phyloP scores from a whole-genome alignment of 1,284 basidiomycete species.

The Cryptococcus sp. region DNA sequence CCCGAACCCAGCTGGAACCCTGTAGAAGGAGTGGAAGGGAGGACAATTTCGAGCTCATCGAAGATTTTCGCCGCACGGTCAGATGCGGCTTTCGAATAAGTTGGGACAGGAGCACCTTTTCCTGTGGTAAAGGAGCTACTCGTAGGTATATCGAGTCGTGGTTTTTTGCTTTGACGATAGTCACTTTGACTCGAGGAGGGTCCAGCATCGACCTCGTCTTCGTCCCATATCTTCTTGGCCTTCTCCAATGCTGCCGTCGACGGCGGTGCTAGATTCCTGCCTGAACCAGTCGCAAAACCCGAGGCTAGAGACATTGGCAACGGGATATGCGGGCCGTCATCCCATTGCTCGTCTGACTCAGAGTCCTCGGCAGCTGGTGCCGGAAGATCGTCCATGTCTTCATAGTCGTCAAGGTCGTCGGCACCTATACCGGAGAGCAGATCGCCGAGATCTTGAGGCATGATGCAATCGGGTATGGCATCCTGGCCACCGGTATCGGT shows the following conservation, averaged over 20 bases:
- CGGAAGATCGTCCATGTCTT: constrained; percentile 15
- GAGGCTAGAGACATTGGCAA: constrained; percentile 20
- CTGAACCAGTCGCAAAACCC: constrained; percentile 38
- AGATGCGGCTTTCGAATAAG: constrained; percentile 22
- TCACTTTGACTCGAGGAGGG: background rate
- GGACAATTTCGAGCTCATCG: constrained; percentile 10
- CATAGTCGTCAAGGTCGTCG: constrained; percentile 42
- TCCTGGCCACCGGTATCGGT: constrained; percentile 2
- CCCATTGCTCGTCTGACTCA: background rate
- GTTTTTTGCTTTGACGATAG: background rate
- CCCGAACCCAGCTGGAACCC: constrained; percentile 22
- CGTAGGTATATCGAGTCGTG: constrained; percentile 3
- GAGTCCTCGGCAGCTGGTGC: constrained; percentile 3
- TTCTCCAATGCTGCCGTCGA: constrained; percentile 30
- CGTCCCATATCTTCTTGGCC: constrained; percentile 30
- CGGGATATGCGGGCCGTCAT: background rate
- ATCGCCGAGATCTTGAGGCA: constrained; percentile 27
- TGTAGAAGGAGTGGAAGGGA: background rate
- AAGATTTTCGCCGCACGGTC: constrained; percentile 15
- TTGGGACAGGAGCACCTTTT: constrained; percentile 16
- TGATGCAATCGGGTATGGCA: constrained; percentile 10
- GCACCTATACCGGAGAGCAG: constrained; percentile 38
- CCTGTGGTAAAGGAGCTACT: constrained; percentile 24
- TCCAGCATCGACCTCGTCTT: constrained; percentile 12
- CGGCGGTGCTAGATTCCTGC: constrained; percentile 30